These are phyloP conservation scores for Acacia pycnantha DNA, from an alignment of 331 rosid genomes.

Conservation along the genomic window DNA sequence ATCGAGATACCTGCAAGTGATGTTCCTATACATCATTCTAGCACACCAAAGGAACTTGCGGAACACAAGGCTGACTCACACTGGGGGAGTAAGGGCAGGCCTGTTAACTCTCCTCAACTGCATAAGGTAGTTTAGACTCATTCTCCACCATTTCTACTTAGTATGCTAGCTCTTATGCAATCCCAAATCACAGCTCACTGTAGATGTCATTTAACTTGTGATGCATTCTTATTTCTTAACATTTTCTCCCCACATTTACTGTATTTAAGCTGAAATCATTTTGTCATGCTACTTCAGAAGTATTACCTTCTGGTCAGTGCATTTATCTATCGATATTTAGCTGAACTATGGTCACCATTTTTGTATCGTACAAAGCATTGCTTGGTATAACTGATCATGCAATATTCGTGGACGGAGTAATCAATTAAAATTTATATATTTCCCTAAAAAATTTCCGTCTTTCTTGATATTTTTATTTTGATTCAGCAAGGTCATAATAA, in stretches of 20 bases:
- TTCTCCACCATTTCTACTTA: too few species aligned
- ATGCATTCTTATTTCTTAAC: too few species aligned
- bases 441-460: not conserved
- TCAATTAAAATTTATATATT: not conserved
- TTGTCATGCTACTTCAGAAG: too few species aligned
- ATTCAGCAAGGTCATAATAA: constrained; percentile 28
- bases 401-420: not conserved
- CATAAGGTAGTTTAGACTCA: constrained; percentile 27
- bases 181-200: too few species aligned
- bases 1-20: constrained; percentile 36
- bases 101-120: constrained; percentile 27
- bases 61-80: constrained; percentile 16
- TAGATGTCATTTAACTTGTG: too few species aligned
- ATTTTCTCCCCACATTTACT: too few species aligned
- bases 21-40: constrained; percentile 5
- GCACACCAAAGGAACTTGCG: constrained; percentile 23
- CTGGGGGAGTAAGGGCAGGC: constrained; percentile 35
- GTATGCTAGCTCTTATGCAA: too few species aligned
- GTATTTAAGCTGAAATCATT: too few species aligned
- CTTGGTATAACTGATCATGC: not conserved
- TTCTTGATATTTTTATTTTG: not conserved
- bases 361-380: too few species aligned
- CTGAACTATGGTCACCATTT: too few species aligned
- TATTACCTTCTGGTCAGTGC: too few species aligned
- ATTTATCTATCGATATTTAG: too few species aligned